A percentile compares a stretch with the other conserved stretches of the same genome.
phyloP scores from a whole-genome alignment of 2,329 filamentous ascomycete species.

The Allantophomopsis lycopodina region DNA sequence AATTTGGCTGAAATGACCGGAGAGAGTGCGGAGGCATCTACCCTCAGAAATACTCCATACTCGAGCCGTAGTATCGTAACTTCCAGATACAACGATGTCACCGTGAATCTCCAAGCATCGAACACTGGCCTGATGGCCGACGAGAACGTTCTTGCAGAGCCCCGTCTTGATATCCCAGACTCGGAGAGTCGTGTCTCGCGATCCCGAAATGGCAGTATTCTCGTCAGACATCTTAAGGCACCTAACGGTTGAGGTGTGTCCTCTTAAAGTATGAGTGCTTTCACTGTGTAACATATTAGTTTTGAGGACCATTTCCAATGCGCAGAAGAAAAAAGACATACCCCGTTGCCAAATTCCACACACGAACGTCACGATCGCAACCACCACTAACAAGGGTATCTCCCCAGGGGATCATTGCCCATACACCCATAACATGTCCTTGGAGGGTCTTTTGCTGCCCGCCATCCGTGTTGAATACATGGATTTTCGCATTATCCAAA shows the following conservation, averaged over 20 bases:
- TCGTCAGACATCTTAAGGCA: constrained; percentile 96
- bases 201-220: constrained; percentile 91
- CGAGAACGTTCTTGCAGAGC: constrained; percentile 78
- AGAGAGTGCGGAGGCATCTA: constrained; percentile 76
- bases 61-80: constrained; percentile 91
- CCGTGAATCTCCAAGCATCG: constrained; percentile 91
- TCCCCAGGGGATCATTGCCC: constrained; percentile 98
- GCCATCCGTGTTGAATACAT: constrained; percentile 90
- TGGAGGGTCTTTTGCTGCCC: constrained; percentile 78
- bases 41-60: constrained; percentile 98
- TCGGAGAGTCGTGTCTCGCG: constrained; percentile 82
- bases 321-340: constrained; percentile 34
- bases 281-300: constrained; percentile 31
- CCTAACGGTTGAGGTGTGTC: constrained; percentile 91
- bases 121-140: constrained; percentile 92
- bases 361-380: constrained; percentile 89
- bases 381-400: constrained; percentile 91
- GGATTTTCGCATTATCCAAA: constrained; percentile 95
- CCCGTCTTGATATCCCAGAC: constrained; percentile 91
- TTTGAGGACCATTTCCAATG: neutral
- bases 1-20: constrained; percentile 95
- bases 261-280: constrained; percentile 71
- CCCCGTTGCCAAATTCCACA: constrained; percentile 94
- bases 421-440: constrained; percentile 97
- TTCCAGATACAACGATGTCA: constrained; percentile 93